phyloP scores from a whole-genome alignment of 345 rosid species.

The Salix koriyanagi region DNA sequence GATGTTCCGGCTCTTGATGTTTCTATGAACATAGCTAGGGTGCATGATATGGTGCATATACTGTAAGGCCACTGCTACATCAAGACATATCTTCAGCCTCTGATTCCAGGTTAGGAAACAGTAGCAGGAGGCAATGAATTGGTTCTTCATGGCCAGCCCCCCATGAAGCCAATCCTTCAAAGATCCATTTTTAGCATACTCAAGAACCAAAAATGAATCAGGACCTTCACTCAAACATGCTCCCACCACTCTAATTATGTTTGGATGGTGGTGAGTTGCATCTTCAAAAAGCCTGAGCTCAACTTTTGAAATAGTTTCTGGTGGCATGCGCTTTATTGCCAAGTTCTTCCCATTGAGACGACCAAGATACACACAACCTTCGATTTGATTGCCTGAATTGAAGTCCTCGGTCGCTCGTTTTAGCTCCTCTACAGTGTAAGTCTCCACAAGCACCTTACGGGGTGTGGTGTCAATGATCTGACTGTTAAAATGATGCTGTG shows the following conservation, averaged over 20 bases:
- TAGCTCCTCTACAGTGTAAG: conserved; percentile 56
- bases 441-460: conserved; percentile 43
- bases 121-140: conserved; percentile 82
- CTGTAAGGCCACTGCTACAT: conserved; percentile 77
- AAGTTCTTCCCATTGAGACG: conserved; percentile 76
- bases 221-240: conserved; percentile 46
- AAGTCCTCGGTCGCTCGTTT: conserved; percentile 78
- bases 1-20: conserved; percentile 65
- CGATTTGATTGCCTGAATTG: conserved; percentile 62
- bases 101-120: conserved; percentile 89
- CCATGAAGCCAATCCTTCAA: conserved; percentile 90
- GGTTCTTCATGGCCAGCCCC: conserved; percentile 86
- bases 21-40: conserved; percentile 67
- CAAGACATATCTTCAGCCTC: conserved; percentile 79
- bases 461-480: conserved; percentile 40
- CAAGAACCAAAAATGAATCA: conserved; percentile 55
- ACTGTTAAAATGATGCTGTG: conserved; percentile 48
- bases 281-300: conserved; percentile 47
- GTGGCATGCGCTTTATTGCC: conserved; percentile 48
- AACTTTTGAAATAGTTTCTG: conserved; percentile 39
- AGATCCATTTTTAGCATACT: conserved; percentile 82
- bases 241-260: conserved; percentile 70
- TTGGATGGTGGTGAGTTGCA: conserved; percentile 64
- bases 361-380: conserved; percentile 72
- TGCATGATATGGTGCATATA: conserved; percentile 79